Base-by-base conservation (phyloP, 495 filamentous ascomycete genomes). In the Neohortaea acidophila region DNA sequence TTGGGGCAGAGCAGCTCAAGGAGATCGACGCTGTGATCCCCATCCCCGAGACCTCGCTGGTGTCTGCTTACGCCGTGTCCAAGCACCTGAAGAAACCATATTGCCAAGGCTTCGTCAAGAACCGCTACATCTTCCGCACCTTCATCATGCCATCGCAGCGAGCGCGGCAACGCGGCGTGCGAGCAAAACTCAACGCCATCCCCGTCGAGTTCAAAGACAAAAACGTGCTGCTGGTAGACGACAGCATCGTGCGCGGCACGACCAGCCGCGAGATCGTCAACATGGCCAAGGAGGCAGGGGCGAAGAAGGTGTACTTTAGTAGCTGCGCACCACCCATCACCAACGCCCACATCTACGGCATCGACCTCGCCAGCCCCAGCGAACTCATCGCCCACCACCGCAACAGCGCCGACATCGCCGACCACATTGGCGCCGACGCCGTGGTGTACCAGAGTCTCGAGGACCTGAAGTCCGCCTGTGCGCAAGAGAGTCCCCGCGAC, bases 71-170 rank as follows among this genome's bases (percentile, higher is more conserved):
- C 6, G 73, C 73, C 31, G 75, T 94, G 6, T 78, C 91, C 12
- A 73, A 79, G 51, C 65, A 69, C 25, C 63, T 94, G 21, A 69
- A 77, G 44, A 87, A 80, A 44, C 81, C 82, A 2, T 91, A 83
- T 56, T 80, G 72, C 42, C 82, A 84, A 48, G 82, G 72, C 9
- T 86, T 94, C 47, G 77, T 93, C 42, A 94, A 94, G 69, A 94
- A 94, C 59, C 74, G 87, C 34, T 96, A 94, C 57, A 81, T 96
- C 33, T 91, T 86, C 68, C 77, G 87, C 24, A 94, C 87, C 0
- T 94, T 94, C 57, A 94, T 94, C 55, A 85, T 93, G 78, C 84
- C 85, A 7, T 78, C 76, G 22, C 87, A 94, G 56, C 76, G 77
- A 50, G 73, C 77, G 17, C 69, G 89, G 4, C 77, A 93, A 51